These are phyloP conservation scores for Vachellia collinsii DNA, from an alignment of 306 rosid genomes.

Conservation along the genomic window DNA sequence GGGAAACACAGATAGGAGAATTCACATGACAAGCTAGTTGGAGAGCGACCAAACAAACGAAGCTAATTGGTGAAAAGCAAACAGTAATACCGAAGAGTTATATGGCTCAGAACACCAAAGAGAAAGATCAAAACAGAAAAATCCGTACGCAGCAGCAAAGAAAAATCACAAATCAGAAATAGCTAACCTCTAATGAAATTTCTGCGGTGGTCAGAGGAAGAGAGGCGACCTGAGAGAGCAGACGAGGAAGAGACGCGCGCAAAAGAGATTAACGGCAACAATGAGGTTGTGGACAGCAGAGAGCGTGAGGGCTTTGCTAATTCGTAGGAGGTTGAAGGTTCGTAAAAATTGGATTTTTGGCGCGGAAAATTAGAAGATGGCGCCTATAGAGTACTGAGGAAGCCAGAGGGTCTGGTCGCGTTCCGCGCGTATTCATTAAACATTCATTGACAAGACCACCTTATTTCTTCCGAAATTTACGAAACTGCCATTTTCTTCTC, in stretches of 20 bases:
- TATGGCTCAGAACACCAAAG: neutral
- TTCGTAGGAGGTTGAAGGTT: neutral
- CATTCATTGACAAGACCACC: neutral
- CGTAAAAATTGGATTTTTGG: conserved; percentile 7
- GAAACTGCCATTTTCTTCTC: neutral
- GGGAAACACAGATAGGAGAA: no score
- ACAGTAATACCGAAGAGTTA: neutral
- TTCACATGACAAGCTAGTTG: no score
- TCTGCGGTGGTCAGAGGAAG: neutral
- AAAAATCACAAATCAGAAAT: neutral
- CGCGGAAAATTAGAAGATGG: conserved; percentile 35
- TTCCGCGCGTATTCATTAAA: neutral
- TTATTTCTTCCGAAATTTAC: neutral
- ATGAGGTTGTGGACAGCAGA: neutral
- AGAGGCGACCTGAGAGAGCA: neutral
- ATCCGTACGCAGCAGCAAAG: neutral
- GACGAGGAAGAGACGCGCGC: neutral
- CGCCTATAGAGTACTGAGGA: neutral
- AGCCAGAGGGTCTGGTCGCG: neutral
- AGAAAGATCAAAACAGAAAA: neutral
- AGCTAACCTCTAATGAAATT: neutral
- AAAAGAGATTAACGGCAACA: neutral
- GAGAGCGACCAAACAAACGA: no score
- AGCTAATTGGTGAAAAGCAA: neutral
- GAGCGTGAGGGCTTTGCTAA: neutral